Evolutionary conservation across 176 grass and related monocot species (phyloP).

Genomic region (Puccinellia tenuiflora): DNA sequence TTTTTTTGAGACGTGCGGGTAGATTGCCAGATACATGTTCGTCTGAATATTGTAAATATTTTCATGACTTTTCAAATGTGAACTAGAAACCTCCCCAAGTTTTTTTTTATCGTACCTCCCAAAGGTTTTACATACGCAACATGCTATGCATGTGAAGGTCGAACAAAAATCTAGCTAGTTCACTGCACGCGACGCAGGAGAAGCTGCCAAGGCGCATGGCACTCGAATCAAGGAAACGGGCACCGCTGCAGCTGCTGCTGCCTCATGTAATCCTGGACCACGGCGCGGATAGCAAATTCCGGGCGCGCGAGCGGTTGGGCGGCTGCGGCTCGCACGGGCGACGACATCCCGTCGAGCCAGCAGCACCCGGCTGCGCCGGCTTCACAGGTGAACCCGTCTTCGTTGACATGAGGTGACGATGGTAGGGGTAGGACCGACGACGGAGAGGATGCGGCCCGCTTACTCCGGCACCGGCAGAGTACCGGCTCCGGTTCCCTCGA

Average conservation of each 20-base stretch:
- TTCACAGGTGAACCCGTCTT: conserved; percentile 68
- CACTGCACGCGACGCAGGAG: background rate
- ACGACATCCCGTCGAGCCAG: conserved; percentile 37
- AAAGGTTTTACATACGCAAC: background rate
- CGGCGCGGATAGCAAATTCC: conserved; percentile 33
- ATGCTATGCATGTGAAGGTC: background rate
- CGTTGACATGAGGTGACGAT: conserved; percentile 1
- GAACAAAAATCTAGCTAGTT: background rate
- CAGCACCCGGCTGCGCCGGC: conserved; percentile 35
- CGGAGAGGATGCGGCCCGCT: conserved; percentile 23
- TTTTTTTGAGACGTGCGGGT: too few relatives aligned
- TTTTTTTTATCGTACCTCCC: too few relatives aligned
- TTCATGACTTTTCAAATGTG: background rate
- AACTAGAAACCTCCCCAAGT: background rate
- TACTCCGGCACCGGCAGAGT: conserved; percentile 18
- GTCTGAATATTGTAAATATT: background rate
- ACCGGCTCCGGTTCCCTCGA: conserved; percentile 9
- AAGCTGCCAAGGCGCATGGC: background rate
- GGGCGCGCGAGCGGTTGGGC: conserved; percentile 36
- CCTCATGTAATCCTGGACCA: conserved; percentile 44
- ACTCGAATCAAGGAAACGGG: background rate
- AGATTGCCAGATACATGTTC: background rate
- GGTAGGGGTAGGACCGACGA: conserved; percentile 24
- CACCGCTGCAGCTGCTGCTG: conserved; percentile 8
- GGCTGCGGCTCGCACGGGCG: background rate